Evolutionary conservation across 2,329 filamentous ascomycete species (phyloP), one percentile per base, ranked within the genome.

Genomic region (Pleoardoris graminearum): DNA sequence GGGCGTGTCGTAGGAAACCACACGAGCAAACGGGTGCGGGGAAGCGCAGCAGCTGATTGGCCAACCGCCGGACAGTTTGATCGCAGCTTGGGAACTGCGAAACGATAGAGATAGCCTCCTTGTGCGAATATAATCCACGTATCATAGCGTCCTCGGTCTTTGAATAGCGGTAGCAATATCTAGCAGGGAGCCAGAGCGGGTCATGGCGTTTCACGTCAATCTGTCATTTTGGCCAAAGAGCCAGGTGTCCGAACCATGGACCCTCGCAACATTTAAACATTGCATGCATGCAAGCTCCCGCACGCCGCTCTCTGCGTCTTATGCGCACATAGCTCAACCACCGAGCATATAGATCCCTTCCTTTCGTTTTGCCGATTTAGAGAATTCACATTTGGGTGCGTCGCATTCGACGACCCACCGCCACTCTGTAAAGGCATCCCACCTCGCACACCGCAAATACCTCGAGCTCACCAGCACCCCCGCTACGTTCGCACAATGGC

Each of bases 401-500:
- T 45, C 48, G 53, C 43, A 29, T 43, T 52, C 38, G 53, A 43
- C 53, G 19, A 7, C 60, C 60, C 59, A 51, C 63, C 48, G 53
- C 55, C 54, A 50, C 52, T 42, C 53, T 19, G 12, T 38, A 29
- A 33, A 53, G 30, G 53, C 61, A 62, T 65, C 64, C 60, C 63
- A 66, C 62, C 55, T 61, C 55, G 33, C 47, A 42, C 48, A 42
- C 33, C 50, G 30, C 48, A 42, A 53, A 43, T 50, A 44, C 36
- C 48, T 48, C 51, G 35, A 33, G 19, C n/a, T 14, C 30, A 35
- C 27, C 27, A 44, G 27, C 19, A 7, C n/a, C 29, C 14, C 7
- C 32, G 29, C 4, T 21, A 7, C 51, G 43, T 55, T 62, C 62
- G 61, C 67, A 72, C 61, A 60, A 80, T 80, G 78, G 72, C 75